Percentiles rank a stretch among this genome's conserved stretches.
Evolutionary conservation across 1,139 yeast species (phyloP).

Genomic region (Candida labiduridarum): DNA sequence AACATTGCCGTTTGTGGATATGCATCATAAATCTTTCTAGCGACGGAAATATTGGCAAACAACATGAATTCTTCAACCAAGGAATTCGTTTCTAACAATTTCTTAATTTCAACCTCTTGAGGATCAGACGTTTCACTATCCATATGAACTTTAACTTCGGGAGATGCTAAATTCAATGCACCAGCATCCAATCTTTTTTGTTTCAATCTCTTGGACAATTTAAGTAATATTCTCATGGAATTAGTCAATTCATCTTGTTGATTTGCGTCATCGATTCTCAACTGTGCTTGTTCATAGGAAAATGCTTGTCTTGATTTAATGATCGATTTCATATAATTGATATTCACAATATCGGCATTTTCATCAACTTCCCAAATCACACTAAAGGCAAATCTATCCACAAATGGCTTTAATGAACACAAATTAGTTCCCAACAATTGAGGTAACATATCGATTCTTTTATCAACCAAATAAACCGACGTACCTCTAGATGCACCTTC

Average conservation of each 20-base stretch:
- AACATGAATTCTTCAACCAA: constrained; percentile 98
- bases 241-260: constrained; percentile 82
- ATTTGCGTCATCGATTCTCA: constrained; percentile 79
- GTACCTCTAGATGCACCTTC: constrained; percentile 99
- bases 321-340: constrained; percentile 82
- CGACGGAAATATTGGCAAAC: constrained; percentile 95
- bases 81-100: constrained; percentile 87
- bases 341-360: constrained; percentile 82
- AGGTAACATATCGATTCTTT: constrained; percentile 98
- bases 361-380: constrained; percentile 94
- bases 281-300: constrained; percentile 91
- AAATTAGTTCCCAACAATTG: constrained; percentile 92
- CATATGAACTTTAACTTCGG: constrained; percentile 96
- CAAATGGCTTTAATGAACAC: constrained; percentile 93
- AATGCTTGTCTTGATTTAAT: constrained; percentile 93
- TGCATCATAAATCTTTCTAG: constrained; percentile 85
- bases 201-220: constrained; percentile 79
- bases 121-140: constrained; percentile 98
- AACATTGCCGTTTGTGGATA: constrained; percentile 98
- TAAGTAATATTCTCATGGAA: constrained; percentile 83
- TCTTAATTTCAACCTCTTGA: constrained; percentile 89
- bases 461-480: constrained; percentile 95
- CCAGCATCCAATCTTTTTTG: constrained; percentile 91
- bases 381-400: constrained; percentile 94
- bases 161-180: constrained; percentile 94